Base-by-base conservation (phyloP, 2,329 filamentous ascomycete genomes). In the Coleophoma cylindrospora region DNA sequence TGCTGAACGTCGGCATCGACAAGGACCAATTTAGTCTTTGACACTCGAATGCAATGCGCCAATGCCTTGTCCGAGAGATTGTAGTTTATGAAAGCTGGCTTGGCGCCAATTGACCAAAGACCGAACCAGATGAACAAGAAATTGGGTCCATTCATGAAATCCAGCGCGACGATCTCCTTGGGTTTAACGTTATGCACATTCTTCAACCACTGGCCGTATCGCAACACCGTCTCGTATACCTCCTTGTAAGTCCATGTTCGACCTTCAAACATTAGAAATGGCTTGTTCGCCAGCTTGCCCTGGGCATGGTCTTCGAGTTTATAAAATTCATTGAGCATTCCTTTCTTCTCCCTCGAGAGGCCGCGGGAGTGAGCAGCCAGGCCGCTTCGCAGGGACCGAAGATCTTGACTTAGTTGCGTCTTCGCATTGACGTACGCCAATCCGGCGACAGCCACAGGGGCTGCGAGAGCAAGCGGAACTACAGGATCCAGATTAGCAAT, bases 51-150 rank as follows among this genome's bases (percentile, higher is more conserved):
- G 57, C 87, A 92, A 67, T 96, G 90, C 3, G 80, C 66, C 54
- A 96, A 72, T 0, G 89, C 76, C 27, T 85, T 80, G 12, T 83
- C 85, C 0, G 79, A 76, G 45, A 95, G 71, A 64, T 94, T 94
- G 69, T 91, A 92, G 68, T 96, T 96, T 70, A 95, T 86, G 59
- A 94, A 89, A 0, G 90, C 90, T 0, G 90, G 89, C 50, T 83
- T 83, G 0, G 87, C 90, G 11, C 91, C 91, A 51, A 95, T 82
- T 32, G 84, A 82, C 89, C 89, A 95, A 33, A 95, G 69, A 0
- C 85, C 90, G 49, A 91, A 73, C 76, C 84, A 81, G 40, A 95
- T 55, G 64, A 91, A 88, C 27, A 92, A 62, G 61, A 90, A 92
- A 3, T 78, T 76, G n/a, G 89, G 83, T 38, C 83, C 88, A 64